These are phyloP conservation scores for Jasminum sambac DNA, from an alignment of 257 asterid species.

Conservation along the genomic window DNA sequence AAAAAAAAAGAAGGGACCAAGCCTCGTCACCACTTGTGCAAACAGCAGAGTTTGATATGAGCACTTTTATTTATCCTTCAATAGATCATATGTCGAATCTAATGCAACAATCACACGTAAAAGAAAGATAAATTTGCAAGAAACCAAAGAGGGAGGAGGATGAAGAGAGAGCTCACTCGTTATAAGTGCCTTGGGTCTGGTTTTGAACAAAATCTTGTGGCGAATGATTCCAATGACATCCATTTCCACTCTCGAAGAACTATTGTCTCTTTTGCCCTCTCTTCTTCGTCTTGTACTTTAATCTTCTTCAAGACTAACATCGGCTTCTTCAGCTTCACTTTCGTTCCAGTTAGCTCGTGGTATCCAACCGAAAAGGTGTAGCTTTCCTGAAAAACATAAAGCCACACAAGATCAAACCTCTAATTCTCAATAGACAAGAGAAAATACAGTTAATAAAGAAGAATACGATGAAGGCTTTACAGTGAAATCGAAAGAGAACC, in stretches of 20 bases:
- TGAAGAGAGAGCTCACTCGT: conserved; percentile 48
- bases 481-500: conserved; percentile 36
- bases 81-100: too few relatives aligned
- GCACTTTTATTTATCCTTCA: too few relatives aligned
- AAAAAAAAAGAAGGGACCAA: too few relatives aligned
- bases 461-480: neutral
- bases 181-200: conserved; percentile 92
- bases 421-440: neutral
- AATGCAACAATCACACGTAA: too few relatives aligned
- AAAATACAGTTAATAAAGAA: neutral
- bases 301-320: conserved; percentile 79
- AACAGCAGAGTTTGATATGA: too few relatives aligned
- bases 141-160: neutral
- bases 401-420: neutral
- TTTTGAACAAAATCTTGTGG: conserved; percentile 74
- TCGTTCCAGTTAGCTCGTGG: conserved; percentile 86
- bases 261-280: conserved; percentile 21
- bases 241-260: conserved; percentile 51
- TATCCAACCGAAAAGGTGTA: conserved; percentile 84
- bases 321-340: conserved; percentile 80
- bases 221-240: conserved; percentile 79
- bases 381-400: conserved; percentile 50
- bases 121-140: too few relatives aligned
- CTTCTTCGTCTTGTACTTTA: conserved; percentile 37
- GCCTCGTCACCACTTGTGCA: too few relatives aligned